Evolutionary conservation across 345 rosid species (phyloP).

Genomic region (Kandelia obovata): DNA sequence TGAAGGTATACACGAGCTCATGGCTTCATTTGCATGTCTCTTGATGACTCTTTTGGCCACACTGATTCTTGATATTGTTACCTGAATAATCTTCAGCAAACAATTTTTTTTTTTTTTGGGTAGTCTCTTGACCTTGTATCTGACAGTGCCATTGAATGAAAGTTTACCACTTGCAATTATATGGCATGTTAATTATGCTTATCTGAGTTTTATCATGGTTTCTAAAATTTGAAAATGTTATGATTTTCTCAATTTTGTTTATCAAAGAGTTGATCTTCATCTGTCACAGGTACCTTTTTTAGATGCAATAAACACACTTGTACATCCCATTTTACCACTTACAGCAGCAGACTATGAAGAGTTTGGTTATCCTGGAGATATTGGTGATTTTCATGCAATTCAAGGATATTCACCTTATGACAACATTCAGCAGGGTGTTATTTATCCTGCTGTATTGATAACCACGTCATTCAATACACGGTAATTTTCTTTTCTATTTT

Average conservation of each 20-base stretch:
- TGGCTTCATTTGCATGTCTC: background rate
- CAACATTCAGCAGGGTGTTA: slow-evolving; percentile 67
- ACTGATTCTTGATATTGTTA: no score
- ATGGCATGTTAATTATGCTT: no score
- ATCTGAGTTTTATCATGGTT: background rate
- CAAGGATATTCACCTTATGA: slow-evolving; percentile 76
- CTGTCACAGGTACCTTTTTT: slow-evolving; percentile 76
- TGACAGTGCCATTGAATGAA: background rate
- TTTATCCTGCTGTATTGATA: slow-evolving; percentile 74
- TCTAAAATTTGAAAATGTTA: background rate
- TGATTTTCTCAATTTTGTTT: background rate
- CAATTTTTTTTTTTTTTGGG: no score
- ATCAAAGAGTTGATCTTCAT: background rate
- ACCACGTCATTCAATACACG: slow-evolving; percentile 81
- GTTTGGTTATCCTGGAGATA: slow-evolving; percentile 81
- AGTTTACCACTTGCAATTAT: background rate
- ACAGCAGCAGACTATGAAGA: slow-evolving; percentile 79
- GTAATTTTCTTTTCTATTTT: slow-evolving; percentile 29
- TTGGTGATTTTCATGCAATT: slow-evolving; percentile 73
- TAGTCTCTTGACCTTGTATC: slow-evolving; percentile 3
- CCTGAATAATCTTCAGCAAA: no score
- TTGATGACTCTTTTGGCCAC: background rate
- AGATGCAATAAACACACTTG: slow-evolving; percentile 83
- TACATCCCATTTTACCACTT: slow-evolving; percentile 74
- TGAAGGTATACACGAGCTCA: slow-evolving; percentile 49